Evolutionary conservation across 768 basidiomycete species (phyloP), one percentile per base, ranked within the genome.

Genomic region (Lactarius quietus): DNA sequence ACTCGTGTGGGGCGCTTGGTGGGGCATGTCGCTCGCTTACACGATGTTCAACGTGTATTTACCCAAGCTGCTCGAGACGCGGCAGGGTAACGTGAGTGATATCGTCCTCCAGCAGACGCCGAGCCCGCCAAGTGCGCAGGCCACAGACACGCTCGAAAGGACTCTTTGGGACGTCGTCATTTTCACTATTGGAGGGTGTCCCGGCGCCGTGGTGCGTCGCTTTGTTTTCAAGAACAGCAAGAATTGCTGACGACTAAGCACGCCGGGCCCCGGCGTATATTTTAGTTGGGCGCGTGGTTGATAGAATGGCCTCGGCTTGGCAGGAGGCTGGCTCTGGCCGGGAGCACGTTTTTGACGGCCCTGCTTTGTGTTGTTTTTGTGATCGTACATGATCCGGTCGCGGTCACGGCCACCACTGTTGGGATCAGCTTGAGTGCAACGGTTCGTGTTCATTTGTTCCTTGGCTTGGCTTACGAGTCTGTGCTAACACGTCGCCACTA

Each of bases 1-100:
- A 64, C 77, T 94, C 39, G 85, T 95, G 26, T 96, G 93, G 92
- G 78, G 75, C 0, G 76, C 81, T 10, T 96, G 94, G 94, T 84
- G 81, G 62, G 76, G 82, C 1, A 89, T 93, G 84, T 82, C 89
- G 0, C 80, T 93, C 20, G 90, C 86, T 0, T 93, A 87, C 71
- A 94, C 92, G 2, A 93, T 96, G 87, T 95, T 96, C 76, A 96
- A 95, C 72, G 92, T 94, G 31, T 96, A 85, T 72, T 81, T 95
- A 23, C 94, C 94, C 0, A 95, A 92, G 72, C 78, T 95, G 14
- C 77, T 96, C 41, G 94, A 96, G 76, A 82, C 83, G 31, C 78
- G 84, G 23, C 61, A 77, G 14, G 69, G 68, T 6, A 28, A 39
- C 35, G 29, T 41, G 14, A 33, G 68, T n/a, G n/a, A n/a, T n/a